These are phyloP conservation scores for Amorphotheca resinae DNA, from an alignment of 495 filamentous ascomycete genomes.

Conservation along the genomic window DNA sequence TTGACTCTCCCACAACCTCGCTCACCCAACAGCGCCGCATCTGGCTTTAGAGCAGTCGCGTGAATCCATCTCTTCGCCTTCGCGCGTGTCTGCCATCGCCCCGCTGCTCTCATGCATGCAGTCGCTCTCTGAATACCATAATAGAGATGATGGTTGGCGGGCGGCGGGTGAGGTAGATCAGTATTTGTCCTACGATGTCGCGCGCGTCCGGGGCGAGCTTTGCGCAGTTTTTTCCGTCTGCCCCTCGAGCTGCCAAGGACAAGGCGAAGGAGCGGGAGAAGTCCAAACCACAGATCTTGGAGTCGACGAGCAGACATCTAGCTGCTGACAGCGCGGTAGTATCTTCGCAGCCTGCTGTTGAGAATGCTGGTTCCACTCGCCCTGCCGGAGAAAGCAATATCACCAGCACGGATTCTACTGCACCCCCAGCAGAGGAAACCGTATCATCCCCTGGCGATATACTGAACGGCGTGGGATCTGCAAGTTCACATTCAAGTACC, in stretches of 20 bases:
- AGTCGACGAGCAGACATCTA: slow-evolving; percentile 23
- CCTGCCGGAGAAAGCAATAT: slow-evolving; percentile 21
- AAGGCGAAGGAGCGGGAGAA: slow-evolving; percentile 42
- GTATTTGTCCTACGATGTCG: slow-evolving; percentile 48
- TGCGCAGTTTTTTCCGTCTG: slow-evolving; percentile 83
- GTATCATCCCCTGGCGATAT: slow-evolving; percentile 47
- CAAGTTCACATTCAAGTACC: slow-evolving; percentile 52
- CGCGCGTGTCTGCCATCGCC: slow-evolving; percentile 10
- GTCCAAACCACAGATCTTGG: slow-evolving; percentile 25
- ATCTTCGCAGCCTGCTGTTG: slow-evolving; percentile 14
- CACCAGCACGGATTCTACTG: slow-evolving; percentile 26
- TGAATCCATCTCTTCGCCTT: slow-evolving; percentile 19
- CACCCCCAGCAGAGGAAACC: slow-evolving; percentile 38
- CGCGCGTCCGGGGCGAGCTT: slow-evolving; percentile 66
- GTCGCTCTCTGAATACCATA: slow-evolving; percentile 23
- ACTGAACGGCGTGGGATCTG: slow-evolving; percentile 50
- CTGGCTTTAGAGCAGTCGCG: slow-evolving; percentile 28
- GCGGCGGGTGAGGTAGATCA: slow-evolving; percentile 34
- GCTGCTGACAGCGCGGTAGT: slow-evolving; percentile 18
- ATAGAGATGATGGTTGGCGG: slow-evolving; percentile 44
- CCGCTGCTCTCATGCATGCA: slow-evolving; percentile 30
- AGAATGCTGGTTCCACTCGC: slow-evolving; percentile 19
- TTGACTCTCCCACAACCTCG: slow-evolving; percentile 9
- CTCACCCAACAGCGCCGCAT: slow-evolving; percentile 21
- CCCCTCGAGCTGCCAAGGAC: slow-evolving; percentile 49